These are phyloP conservation scores for Meira miltonrushii DNA, from an alignment of 1,284 basidiomycete genomes.

Conservation along the genomic window DNA sequence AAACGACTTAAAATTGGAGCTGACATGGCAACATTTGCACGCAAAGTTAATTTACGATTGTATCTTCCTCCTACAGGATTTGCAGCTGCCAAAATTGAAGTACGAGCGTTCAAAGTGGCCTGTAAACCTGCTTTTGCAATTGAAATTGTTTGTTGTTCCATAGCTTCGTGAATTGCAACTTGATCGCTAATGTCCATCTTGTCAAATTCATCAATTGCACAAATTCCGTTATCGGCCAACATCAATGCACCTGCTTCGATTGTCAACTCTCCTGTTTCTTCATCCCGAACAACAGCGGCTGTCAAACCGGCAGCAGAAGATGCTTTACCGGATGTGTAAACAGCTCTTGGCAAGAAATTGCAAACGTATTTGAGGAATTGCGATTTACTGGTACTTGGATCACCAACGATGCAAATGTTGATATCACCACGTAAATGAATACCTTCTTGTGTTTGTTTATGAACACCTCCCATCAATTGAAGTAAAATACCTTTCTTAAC, in stretches of 20 bases:
- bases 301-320: conserved; percentile 98
- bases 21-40: conserved; percentile 96
- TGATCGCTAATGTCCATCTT: conserved; percentile 99
- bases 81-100: conserved; percentile 93
- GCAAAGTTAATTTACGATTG: conserved; percentile 85
- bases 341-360: conserved; percentile 95
- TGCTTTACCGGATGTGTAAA: conserved; percentile 98
- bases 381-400: conserved; percentile 93
- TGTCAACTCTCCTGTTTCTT: conserved; percentile 98
- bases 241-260: conserved; percentile 94
- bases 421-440: conserved; percentile 96
- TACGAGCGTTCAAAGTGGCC: conserved; percentile 94
- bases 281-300: conserved; percentile 94
- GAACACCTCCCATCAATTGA: conserved; percentile 98
- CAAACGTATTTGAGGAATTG: conserved; percentile 99
- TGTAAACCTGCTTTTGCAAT: conserved; percentile 99
- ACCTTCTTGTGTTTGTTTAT: conserved; percentile 92
- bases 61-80: conserved; percentile 96
- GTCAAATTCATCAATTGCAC: conserved; percentile 99
- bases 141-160: conserved; percentile 99
- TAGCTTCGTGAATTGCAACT: conserved; percentile 98
- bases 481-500: conserved; percentile 97
- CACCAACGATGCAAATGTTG: conserved; percentile 97
- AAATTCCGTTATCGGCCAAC: conserved; percentile 99
- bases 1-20: conserved; percentile 99